These are phyloP conservation scores for Leccinellum rugosiceps DNA, from an alignment of 768 basidiomycete genomes.

Conservation along the genomic window DNA sequence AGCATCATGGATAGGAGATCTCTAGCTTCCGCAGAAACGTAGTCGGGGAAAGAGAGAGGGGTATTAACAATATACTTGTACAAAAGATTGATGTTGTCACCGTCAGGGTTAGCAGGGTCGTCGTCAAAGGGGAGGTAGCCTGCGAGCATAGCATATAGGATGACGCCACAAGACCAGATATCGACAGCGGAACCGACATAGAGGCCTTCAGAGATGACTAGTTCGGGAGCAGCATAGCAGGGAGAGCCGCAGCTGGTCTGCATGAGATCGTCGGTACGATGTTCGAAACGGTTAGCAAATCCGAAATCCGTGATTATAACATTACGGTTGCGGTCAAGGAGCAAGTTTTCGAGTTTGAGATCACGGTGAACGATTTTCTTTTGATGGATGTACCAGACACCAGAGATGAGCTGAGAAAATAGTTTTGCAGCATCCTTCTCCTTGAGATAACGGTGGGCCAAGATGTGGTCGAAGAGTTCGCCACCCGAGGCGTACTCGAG, in stretches of 20 bases:
- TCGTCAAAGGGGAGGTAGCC: conserved; percentile 99
- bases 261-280: conserved; percentile 92
- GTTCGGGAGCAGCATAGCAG: conserved; percentile 97
- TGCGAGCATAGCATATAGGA: conserved; percentile 94
- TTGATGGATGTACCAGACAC: conserved; percentile 98
- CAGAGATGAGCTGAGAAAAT: conserved; percentile 96
- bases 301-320: conserved; percentile 99
- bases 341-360: conserved; percentile 96
- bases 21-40: conserved; percentile 79
- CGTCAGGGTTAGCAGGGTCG: conserved; percentile 97
- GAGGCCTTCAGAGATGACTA: conserved; percentile 95
- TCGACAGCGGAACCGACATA: conserved; percentile 98
- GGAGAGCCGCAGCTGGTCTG: conserved; percentile 96
- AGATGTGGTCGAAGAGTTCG: conserved; percentile 97
- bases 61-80: conserved; percentile 99
- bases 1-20: conserved; percentile 90
- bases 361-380: conserved; percentile 99
- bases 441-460: conserved; percentile 93
- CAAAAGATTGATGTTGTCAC: conserved; percentile 97
- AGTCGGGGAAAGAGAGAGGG: conserved; percentile 94
- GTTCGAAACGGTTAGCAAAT: conserved; percentile 97
- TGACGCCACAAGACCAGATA: conserved; percentile 96
- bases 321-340: conserved; percentile 95
- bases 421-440: conserved; percentile 94
- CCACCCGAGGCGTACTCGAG: conserved; percentile 98